Base-by-base conservation (phyloP, 176 grass and related monocot genomes). In the Oryza officinalis region DNA sequence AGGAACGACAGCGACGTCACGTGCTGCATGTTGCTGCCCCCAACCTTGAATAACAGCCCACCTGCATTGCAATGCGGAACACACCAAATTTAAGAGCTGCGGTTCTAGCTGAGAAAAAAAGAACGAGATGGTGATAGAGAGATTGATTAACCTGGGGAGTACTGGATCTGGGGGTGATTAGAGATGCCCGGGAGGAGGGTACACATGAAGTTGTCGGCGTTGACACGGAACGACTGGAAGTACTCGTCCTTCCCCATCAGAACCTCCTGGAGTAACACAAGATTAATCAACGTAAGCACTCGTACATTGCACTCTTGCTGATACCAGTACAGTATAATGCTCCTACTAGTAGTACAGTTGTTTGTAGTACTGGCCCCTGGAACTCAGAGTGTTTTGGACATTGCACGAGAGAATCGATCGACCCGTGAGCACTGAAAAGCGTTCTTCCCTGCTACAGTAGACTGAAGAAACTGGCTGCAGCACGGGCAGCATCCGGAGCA, bases 1-100 rank as follows among this genome's bases (percentile, higher is more conserved):
- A 94, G 87, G 84, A 94, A 94, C 3, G 89, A 94, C 69, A 94
- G 90, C 60, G 92, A 85, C 15, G 92, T 94, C 74, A 94, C 92
- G 81, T 92, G 92, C 84, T 92, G 92, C 92, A 94, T 92, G 81
- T 94, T 90, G 87, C 92, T 94, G 15, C 87, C 79, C 65, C 92
- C 92, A 3, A 89, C 81, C 78, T 94, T 92, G 50, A 90, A 94
- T 78, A 94, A 49, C 32, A 94, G 71, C 27, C 90, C 89, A 10
- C 92, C 92, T 91, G 88, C 65, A 43, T 11, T 4, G 2, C 0
- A 8, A 57, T n/a, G 57, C n/a, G 22, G 6, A 22, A 23, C 54
- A 60, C 22, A 60, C 22, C 17, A 54, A 20, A 15, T 50, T 50
- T 3, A 54, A 6, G 27, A 5, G 49, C 17, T 41, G 22, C 15